Base-by-base conservation (phyloP, 73 alveolate genomes). In the Symbiodinium natans region DNA sequence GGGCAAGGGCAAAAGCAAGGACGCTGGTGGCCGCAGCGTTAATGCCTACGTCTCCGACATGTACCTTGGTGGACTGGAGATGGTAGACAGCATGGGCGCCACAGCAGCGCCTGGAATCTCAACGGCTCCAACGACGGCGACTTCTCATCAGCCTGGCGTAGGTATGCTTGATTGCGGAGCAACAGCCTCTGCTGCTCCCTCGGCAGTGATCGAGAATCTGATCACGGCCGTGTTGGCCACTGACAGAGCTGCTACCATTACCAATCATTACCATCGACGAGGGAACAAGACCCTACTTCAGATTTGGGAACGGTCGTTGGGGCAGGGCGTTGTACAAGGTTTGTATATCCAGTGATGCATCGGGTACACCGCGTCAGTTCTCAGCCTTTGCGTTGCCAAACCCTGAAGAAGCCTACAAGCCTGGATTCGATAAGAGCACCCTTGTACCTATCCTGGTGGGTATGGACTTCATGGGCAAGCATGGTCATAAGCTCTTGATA, bases 111-210 rank as follows among this genome's bases (percentile, higher is more conserved):
- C 13, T 46, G 59, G 13, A 46, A 13, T 46, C 59, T 13, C 13
- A 46, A 33, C 54, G 39, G 56, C 52, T 2, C 11, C 87, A 10
- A 36, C 34, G 41, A 38, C 11, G 56, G 34, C 23, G 11, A 9
- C 59, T 13, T 13, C 59, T 9, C 6, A 13, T 13, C 15, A 33
- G 56, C 59, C 52, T 10, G 56, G 33, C 34, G 29, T 13, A 1
- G 87, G 59, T 11, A 21, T 80, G 3, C 33, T 80, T 11, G 87
- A 80, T 31, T 80, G 87, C 56, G 87, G 87, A 36, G 87, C 87
- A 3, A 80, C 87, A 13, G 87, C 87, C 3, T 36, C 59, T 2
- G 87, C 87, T 34, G 87, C 56, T 7, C 87, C 87, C 3, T 46
- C 29, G 56, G 56, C 87, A 1, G 39, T 46, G 1, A 34, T 80